phyloP scores from a whole-genome alignment of 257 asterid species.

The Misopates orontium region DNA sequence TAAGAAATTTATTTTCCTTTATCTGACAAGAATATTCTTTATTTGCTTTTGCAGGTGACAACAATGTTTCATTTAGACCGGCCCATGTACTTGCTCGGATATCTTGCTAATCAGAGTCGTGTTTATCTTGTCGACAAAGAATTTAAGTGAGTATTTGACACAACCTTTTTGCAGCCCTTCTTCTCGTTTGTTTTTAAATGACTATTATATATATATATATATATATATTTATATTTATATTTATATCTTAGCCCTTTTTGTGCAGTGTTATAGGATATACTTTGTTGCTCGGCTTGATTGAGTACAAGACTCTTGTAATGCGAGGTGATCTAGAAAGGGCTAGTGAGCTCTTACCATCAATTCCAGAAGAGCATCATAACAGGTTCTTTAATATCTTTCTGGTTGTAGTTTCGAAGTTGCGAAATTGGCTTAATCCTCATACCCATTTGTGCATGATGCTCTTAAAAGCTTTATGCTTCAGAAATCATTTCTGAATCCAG shows the following conservation, averaged over 20 bases:
- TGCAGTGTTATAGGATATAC: constrained; percentile 86
- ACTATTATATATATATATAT: too few relatives aligned
- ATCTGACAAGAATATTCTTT: constrained; percentile 7
- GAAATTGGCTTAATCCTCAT: not conserved
- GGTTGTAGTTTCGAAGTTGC: constrained; percentile 9
- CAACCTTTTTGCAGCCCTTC: constrained; percentile 8
- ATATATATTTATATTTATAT: too few relatives aligned
- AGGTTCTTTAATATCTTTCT: constrained; percentile 46
- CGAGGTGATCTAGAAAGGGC: constrained; percentile 95
- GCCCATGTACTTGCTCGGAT: constrained; percentile 97
- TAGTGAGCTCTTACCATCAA: constrained; percentile 72
- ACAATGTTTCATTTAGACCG: constrained; percentile 98
- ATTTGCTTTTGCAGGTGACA: constrained; percentile 60
- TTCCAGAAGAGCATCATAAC: constrained; percentile 87
- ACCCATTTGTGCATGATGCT: constrained; percentile 15
- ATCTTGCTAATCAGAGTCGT: constrained; percentile 91
- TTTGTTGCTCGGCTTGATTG: constrained; percentile 85
- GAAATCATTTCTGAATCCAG: not conserved
- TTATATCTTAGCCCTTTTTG: constrained; percentile 21
- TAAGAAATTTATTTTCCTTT: constrained; percentile 13
- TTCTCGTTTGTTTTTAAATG: not conserved
- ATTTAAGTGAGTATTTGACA: constrained; percentile 71
- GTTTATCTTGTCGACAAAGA: constrained; percentile 91
- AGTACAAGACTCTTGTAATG: constrained; percentile 96
- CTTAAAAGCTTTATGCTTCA: not conserved